Evolutionary conservation across 768 basidiomycete genomes (phyloP).

Genomic region (Pulveroboletus sp.): DNA sequence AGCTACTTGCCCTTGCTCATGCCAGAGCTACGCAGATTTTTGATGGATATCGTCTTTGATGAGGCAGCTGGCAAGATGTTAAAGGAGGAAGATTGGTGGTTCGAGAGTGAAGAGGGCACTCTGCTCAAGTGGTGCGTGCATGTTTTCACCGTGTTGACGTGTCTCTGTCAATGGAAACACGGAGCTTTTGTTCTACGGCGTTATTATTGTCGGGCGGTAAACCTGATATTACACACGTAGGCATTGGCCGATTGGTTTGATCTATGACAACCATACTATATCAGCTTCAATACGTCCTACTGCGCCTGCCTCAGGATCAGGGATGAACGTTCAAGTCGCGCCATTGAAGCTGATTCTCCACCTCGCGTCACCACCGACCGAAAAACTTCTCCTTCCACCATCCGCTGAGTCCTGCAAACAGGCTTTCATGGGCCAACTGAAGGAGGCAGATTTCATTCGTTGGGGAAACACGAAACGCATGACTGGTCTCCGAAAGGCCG

Average conservation of each 20-base stretch:
- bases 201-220: not conserved
- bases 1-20: slow-evolving; percentile 91
- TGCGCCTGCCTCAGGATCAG: slow-evolving; percentile 39
- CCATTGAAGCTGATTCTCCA: slow-evolving; percentile 85
- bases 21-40: slow-evolving; percentile 82
- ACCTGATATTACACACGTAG: slow-evolving; percentile 41
- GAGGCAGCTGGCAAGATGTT: slow-evolving; percentile 72
- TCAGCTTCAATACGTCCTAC: slow-evolving; percentile 51
- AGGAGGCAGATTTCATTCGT: slow-evolving; percentile 95
- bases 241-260: slow-evolving; percentile 97
- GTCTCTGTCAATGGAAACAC: not conserved
- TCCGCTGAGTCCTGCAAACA: slow-evolving; percentile 86
- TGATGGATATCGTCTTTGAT: slow-evolving; percentile 92
- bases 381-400: slow-evolving; percentile 80
- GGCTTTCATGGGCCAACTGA: slow-evolving; percentile 92
- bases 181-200: not conserved
- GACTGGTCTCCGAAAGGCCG: slow-evolving; percentile 83
- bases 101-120: slow-evolving; percentile 83
- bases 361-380: slow-evolving; percentile 81
- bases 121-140: slow-evolving; percentile 79
- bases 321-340: slow-evolving; percentile 34
- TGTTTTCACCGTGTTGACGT: not conserved
- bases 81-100: slow-evolving; percentile 96
- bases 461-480: slow-evolving; percentile 97
- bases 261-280: slow-evolving; percentile 83